These are phyloP conservation scores for Bolboschoenus planiculmis DNA, from an alignment of 176 grass and related monocot genomes.

Conservation along the genomic window DNA sequence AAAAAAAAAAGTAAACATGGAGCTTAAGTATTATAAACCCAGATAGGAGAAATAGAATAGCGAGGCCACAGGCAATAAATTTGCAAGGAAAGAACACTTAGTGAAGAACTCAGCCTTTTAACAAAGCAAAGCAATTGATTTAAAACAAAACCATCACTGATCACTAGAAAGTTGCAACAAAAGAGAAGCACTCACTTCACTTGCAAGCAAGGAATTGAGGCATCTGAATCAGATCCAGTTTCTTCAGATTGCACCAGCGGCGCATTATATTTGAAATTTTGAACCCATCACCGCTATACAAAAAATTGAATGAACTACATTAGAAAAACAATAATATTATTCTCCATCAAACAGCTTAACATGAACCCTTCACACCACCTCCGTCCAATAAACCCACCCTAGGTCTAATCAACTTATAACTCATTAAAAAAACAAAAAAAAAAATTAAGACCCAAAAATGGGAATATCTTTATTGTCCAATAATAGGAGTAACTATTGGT, in stretches of 20 bases:
- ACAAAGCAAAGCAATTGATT: not conserved
- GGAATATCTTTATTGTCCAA: constrained; percentile 10
- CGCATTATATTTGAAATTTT: not conserved
- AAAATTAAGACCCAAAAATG: not conserved
- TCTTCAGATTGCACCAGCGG: not conserved
- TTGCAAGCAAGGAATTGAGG: not conserved
- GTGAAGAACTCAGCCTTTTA: not conserved
- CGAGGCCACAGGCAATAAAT: not conserved
- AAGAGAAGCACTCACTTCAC: not conserved
- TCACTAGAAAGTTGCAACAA: not conserved
- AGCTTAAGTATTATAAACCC: not conserved
- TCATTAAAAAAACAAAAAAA: not conserved
- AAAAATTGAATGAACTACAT: constrained; percentile 7
- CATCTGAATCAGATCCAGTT: not conserved
- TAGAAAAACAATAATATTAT: not conserved
- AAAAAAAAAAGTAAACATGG: no score
- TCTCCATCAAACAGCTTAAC: not conserved
- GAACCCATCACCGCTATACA: not conserved
- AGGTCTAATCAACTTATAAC: not conserved
- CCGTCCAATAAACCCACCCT: not conserved
- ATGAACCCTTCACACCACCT: not conserved
- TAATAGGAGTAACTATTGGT: not conserved
- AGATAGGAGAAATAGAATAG: not conserved
- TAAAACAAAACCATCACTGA: not conserved
- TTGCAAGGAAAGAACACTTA: not conserved